Conservation (phyloP, 352 stramenopile genomes). For the Thalassiosira livingstoniorum region DNA sequence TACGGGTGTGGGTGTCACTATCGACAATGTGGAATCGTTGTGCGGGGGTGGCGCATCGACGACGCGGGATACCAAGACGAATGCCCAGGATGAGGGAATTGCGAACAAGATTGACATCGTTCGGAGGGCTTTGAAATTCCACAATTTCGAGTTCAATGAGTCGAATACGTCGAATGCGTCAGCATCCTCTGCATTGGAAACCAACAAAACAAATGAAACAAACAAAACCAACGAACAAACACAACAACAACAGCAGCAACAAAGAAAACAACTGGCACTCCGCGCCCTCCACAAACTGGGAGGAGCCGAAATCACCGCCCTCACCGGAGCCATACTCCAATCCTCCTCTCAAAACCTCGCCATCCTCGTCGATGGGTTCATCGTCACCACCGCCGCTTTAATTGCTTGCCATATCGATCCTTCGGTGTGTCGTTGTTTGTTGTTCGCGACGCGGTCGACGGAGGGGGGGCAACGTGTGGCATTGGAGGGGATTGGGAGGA, state of each 20-base stretch:
- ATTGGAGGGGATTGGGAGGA: conserved; percentile 61
- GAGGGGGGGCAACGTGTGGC: conserved; percentile 73
- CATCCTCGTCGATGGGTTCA: conserved; percentile 85
- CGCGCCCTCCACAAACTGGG: too few relatives aligned
- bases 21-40: conserved; percentile 40
- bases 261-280: too few relatives aligned
- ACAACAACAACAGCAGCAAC: too few relatives aligned
- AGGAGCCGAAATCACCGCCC: conserved; percentile 84
- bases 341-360: conserved; percentile 59
- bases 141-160: conserved; percentile 20
- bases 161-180: conserved; percentile 40
- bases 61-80: conserved; percentile 52
- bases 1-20: conserved; percentile 54
- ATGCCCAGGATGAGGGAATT: conserved; percentile 66
- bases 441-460: conserved; percentile 77
- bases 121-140: conserved; percentile 63
- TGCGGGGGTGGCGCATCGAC: conserved; percentile 64
- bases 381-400: conserved; percentile 78
- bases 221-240: too few relatives aligned
- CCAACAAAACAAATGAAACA: too few relatives aligned
- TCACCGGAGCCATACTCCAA: conserved; percentile 80
- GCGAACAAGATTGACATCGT: conserved; percentile 80
- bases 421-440: conserved; percentile 52
- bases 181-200: too few relatives aligned
- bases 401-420: conserved; percentile 74